These are phyloP conservation scores for Fraxinus excelsior DNA, from an alignment of 257 asterid species.

Conservation along the genomic window DNA sequence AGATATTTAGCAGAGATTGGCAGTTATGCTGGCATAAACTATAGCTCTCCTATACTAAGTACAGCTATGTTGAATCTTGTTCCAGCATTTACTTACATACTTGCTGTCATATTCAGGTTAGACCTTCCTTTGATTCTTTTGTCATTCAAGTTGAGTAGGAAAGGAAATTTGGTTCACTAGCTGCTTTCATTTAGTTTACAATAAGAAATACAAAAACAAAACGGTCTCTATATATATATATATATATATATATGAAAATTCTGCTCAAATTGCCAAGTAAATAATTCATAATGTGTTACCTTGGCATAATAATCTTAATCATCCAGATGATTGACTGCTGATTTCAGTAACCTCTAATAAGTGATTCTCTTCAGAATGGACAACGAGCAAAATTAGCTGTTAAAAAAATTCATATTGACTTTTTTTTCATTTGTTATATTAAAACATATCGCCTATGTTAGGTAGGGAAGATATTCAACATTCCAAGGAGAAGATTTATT, in stretches of 20 bases:
- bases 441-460: background rate
- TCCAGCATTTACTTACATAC: slow-evolving; percentile 67
- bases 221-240: background rate
- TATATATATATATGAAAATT: too few species aligned
- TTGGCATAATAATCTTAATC: background rate
- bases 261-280: background rate
- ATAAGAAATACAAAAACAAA: background rate
- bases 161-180: background rate
- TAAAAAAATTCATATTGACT: background rate
- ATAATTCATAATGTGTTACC: background rate
- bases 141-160: background rate
- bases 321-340: background rate
- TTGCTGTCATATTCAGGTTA: slow-evolving; percentile 59
- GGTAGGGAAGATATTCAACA: background rate
- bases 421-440: background rate
- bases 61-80: slow-evolving; percentile 71
- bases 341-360: background rate
- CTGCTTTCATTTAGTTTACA: background rate
- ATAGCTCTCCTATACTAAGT: slow-evolving; percentile 75
- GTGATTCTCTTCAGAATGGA: background rate
- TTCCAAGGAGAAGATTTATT: background rate
- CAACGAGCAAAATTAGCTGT: background rate
- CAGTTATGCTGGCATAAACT: slow-evolving; percentile 59
- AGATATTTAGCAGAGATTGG: slow-evolving; percentile 56
- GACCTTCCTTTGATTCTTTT: slow-evolving; percentile 7